Conservation (phyloP, 139 green algal genomes). For the Ettlia oleoabundans region DNA sequence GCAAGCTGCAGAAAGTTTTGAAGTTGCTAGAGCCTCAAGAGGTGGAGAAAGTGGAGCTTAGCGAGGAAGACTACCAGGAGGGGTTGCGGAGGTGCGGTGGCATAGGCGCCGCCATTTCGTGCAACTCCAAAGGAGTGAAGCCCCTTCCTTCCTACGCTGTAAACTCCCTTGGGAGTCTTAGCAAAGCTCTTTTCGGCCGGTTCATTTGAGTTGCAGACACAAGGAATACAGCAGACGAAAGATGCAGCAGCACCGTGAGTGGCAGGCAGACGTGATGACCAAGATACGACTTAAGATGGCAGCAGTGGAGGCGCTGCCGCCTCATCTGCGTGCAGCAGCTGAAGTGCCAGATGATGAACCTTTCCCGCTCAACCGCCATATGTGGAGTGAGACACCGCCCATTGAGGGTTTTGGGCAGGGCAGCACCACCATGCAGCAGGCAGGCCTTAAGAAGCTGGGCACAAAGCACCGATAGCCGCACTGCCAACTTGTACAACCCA, state of each 20-base stretch:
- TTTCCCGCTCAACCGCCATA: slow-evolving; percentile 49
- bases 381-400: slow-evolving; percentile 55
- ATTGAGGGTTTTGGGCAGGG: slow-evolving; percentile 34
- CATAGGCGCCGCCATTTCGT: neutral
- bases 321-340: slow-evolving; percentile 41
- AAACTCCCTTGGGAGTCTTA: too few relatives aligned
- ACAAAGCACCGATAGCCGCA: slow-evolving; percentile 37
- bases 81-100: slow-evolving; percentile 24
- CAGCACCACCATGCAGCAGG: neutral
- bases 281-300: slow-evolving; percentile 59
- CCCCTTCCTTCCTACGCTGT: too few relatives aligned
- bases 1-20: slow-evolving; percentile 31
- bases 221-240: slow-evolving; percentile 56
- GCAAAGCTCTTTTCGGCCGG: too few relatives aligned
- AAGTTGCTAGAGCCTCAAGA: slow-evolving; percentile 23
- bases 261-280: slow-evolving; percentile 50
- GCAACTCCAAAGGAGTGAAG: too few relatives aligned
- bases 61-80: slow-evolving; percentile 36
- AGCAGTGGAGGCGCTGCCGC: slow-evolving; percentile 54
- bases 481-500: neutral
- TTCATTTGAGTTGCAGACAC: slow-evolving; percentile 7
- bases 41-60: slow-evolving; percentile 11
- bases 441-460: slow-evolving; percentile 11
- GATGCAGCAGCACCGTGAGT: slow-evolving; percentile 58
- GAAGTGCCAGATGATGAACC: slow-evolving; percentile 30